Evolutionary conservation across 208 protist species (phyloP).

Genomic region (Trypanosoma brucei): DNA sequence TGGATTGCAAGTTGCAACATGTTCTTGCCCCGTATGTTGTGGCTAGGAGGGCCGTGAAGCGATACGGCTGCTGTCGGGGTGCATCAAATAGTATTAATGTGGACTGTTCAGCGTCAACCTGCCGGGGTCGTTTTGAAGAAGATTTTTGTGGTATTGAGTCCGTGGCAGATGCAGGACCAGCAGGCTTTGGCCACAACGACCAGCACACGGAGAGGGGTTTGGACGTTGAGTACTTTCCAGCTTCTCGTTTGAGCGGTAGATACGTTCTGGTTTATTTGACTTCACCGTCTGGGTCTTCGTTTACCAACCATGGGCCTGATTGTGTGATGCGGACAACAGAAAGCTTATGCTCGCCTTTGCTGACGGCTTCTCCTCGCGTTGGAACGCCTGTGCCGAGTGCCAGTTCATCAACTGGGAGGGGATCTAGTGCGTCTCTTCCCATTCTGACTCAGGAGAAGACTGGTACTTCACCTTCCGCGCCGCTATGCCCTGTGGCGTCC

Average conservation of each 20-base stretch:
- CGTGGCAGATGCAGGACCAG: not conserved
- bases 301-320: not conserved
- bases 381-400: no score
- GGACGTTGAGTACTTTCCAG: conserved; percentile 27
- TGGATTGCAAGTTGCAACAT: conserved; percentile 1
- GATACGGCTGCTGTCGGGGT: not conserved
- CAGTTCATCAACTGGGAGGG: no score
- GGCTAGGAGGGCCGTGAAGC: not conserved
- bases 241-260: conserved; percentile 39
- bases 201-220: no score
- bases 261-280: conserved; percentile 68
- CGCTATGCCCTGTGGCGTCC: not conserved
- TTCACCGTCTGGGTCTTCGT: conserved; percentile 2
- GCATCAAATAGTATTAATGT: no score
- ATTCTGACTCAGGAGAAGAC: not conserved
- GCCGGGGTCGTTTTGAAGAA: not conserved
- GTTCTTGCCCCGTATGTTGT: not conserved
- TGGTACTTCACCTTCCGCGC: not conserved
- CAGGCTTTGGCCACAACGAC: no score
- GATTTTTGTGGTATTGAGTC: not conserved
- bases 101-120: no score
- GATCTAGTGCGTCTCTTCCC: no score
- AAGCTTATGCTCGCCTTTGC: no score
- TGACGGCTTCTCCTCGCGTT: no score
- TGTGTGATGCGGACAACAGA: not conserved